phyloP scores from a whole-genome alignment of 176 grass and related monocot species.

The Paspalum vaginatum region DNA sequence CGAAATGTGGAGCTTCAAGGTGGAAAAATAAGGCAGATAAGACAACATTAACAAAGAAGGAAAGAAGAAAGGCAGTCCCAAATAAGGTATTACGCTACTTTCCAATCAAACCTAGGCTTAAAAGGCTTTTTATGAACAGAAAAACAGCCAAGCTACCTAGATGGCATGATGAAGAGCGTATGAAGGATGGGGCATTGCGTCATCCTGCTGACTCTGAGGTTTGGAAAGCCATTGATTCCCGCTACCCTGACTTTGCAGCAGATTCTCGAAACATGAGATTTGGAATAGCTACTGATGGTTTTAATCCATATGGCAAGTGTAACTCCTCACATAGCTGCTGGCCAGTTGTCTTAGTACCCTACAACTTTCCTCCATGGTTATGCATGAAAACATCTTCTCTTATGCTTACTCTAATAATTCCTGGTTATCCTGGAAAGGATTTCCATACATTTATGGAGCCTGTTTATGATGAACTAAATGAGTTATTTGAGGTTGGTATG shows the following conservation, averaged over 20 bases:
- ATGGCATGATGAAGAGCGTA: conserved; percentile 19
- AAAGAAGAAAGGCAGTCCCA: conserved; percentile 13
- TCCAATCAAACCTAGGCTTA: conserved; percentile 19
- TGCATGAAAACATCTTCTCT: conserved; percentile 32
- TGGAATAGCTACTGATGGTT: conserved; percentile 14
- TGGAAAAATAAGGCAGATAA: conserved; percentile 23
- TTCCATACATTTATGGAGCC: conserved; percentile 27
- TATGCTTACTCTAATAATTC: conserved; percentile 21
- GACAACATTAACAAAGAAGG: background rate
- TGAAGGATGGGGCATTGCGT: background rate
- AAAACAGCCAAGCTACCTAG: background rate
- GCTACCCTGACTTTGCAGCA: background rate
- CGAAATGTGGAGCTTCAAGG: background rate
- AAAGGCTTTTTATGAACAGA: conserved; percentile 12
- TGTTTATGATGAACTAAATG: conserved; percentile 17
- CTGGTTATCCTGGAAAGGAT: background rate
- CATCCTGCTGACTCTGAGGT: conserved; percentile 5
- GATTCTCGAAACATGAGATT: conserved; percentile 10
- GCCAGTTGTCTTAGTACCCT: conserved; percentile 24
- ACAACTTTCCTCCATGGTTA: conserved; percentile 26
- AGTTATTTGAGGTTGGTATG: conserved; percentile 2
- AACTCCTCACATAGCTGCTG: conserved; percentile 9
- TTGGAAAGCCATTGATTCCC: background rate
- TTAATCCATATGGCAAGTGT: conserved; percentile 13
- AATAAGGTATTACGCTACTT: conserved; percentile 8